phyloP scores from a whole-genome alignment of 768 basidiomycete genomes.

The Kwoniella dendrophila region DNA sequence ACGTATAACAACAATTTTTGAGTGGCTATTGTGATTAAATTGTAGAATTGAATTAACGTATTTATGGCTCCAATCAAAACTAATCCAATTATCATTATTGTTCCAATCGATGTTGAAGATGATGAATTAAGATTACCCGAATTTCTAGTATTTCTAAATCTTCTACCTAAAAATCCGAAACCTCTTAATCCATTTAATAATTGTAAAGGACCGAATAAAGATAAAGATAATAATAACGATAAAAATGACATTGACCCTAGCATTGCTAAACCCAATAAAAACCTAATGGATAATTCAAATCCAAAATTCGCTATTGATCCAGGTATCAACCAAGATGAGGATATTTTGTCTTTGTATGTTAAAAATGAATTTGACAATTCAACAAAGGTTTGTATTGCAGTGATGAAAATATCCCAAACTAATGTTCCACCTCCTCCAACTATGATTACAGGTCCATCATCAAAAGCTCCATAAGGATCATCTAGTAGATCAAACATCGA shows the following conservation, averaged over 20 bases:
- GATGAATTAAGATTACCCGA: not conserved
- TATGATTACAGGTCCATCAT: constrained; percentile 27
- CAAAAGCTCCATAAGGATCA: constrained; percentile 15
- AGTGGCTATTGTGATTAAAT: constrained; percentile 18
- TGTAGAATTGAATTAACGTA: constrained; percentile 37
- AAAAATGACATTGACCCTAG: constrained; percentile 46
- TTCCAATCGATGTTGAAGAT: constrained; percentile 20
- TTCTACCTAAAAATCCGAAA: constrained; percentile 32
- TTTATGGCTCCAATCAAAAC: constrained; percentile 46
- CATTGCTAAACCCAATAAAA: constrained; percentile 42
- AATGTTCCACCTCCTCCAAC: constrained; percentile 34
- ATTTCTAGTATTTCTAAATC: constrained; percentile 13
- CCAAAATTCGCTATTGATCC: constrained; percentile 4
- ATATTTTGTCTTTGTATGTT: not conserved
- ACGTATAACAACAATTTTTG: constrained; percentile 35
- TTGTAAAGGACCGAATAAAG: constrained; percentile 43
- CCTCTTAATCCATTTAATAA: constrained; percentile 40
- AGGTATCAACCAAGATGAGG: not conserved
- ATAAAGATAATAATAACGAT: constrained; percentile 36
- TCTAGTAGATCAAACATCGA: constrained; percentile 23
- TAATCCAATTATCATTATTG: constrained; percentile 40
- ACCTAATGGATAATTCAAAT: constrained; percentile 30
- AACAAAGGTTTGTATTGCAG: constrained; percentile 40
- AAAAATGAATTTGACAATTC: constrained; percentile 24
- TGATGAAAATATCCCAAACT: constrained; percentile 40